Evolutionary conservation across 2,329 filamentous ascomycete species (phyloP).

Genomic region (Cladobotryum mycophilum): DNA sequence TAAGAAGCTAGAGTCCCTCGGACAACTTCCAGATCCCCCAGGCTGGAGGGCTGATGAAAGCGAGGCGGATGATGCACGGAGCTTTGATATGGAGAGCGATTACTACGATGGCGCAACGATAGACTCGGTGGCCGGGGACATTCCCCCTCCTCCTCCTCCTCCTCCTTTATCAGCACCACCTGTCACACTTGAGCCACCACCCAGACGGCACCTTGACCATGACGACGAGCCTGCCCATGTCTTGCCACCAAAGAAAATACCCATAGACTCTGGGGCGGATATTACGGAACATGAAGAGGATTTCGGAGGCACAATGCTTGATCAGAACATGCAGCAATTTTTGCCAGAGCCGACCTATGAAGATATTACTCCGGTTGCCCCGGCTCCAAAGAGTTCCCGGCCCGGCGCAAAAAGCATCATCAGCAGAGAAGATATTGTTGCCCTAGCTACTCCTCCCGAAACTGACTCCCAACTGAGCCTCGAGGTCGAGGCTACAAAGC

Average conservation of each 20-base stretch:
- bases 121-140: constrained; percentile 20
- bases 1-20: neutral
- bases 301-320: too few relatives aligned
- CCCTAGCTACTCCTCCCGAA: constrained; percentile 8
- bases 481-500: neutral
- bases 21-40: neutral
- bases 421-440: neutral
- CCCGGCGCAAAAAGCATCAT: neutral
- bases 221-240: too few relatives aligned
- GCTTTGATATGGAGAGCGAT: constrained; percentile 32
- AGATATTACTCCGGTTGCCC: too few relatives aligned
- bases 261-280: too few relatives aligned
- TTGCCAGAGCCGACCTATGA: too few relatives aligned
- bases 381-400: too few relatives aligned
- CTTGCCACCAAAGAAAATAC: too few relatives aligned
- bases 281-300: too few relatives aligned
- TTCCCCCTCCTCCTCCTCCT: neutral
- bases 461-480: constrained; percentile 7
- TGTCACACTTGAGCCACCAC: too few relatives aligned
- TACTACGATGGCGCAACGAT: constrained; percentile 33
- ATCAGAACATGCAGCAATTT: too few relatives aligned
- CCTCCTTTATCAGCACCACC: too few relatives aligned
- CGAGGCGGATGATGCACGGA: constrained; percentile 27
- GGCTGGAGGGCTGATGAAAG: constrained; percentile 12
- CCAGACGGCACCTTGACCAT: too few relatives aligned